Base-by-base conservation (phyloP, 1,284 basidiomycete species). In the Moesziomyces aphidis region DNA sequence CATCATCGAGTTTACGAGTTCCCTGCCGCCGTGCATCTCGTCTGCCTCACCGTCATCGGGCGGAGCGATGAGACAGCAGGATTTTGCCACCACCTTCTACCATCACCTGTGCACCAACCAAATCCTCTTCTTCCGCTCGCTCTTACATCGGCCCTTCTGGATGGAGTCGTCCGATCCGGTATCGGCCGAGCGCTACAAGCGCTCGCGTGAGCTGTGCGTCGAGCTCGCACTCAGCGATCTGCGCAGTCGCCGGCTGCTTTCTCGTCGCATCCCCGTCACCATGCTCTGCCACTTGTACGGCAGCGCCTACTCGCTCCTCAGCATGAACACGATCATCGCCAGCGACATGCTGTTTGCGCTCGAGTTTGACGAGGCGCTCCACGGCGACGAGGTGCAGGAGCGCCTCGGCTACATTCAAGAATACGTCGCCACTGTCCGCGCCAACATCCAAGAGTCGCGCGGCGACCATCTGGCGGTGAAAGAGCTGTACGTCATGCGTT, bases 281-380 rank as follows among this genome's bases (percentile, higher is more conserved):
- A 72, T 72, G 69, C 52, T 72, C 7, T 72, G 69, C 23, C 69
- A 72, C 22, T 46, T 72, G 9, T 72, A 66, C 50, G 69, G 69
- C 47, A 67, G 63, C 46, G 69, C 69, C 11, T 72, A 72, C 50
- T 72, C 69, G 39, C 43, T 72, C 23, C 60, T 72, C 23, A 72
- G 60, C 49, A 72, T 72, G 69, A 72, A 72, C 56, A 72, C 69
- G 6, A 67, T 72, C 52, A 72, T 72, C n/a, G 69, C 69, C 9
- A 67, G 63, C 50, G 69, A 72, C 43, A 56, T 72, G 52, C 63
- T 72, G 7, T 67, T 63, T 31, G 55, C 69, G 0, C 69, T 72
- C 19, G 69, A 72, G 31, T 48, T 72, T 11, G 69, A 22, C 28
- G 69, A 72, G 51, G 11, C 39, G 15, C 47, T 72, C 0, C 55